A percentile compares a stretch with the other conserved stretches of the same genome.
Conservation (phyloP, 2,329 filamentous ascomycete species). For the Leptographium flavum region DNA sequence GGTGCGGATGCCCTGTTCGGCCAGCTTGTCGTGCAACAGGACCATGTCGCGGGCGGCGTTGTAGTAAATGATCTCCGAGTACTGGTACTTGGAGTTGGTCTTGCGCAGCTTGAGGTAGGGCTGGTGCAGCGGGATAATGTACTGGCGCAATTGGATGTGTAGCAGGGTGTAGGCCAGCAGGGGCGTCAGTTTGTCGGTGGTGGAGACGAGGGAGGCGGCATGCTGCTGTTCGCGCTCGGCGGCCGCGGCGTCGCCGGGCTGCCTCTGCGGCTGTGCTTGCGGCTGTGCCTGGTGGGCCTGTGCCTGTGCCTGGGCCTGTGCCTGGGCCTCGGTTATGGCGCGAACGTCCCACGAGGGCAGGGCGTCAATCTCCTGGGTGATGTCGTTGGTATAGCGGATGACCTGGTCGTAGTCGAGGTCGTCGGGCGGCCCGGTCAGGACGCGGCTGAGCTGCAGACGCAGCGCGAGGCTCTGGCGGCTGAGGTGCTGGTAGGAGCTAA, state of each 20-base stretch:
- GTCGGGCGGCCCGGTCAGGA: slow-evolving; percentile 38
- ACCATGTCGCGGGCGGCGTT: slow-evolving; percentile 48
- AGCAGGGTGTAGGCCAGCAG: slow-evolving; percentile 44
- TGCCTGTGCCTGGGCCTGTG: no score
- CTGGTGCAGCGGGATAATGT: slow-evolving; percentile 47
- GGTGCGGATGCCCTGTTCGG: slow-evolving; percentile 41
- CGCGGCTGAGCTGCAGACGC: slow-evolving; percentile 40
- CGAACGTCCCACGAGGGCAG: slow-evolving; percentile 40
- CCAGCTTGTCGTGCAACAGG: slow-evolving; percentile 45
- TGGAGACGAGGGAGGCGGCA: slow-evolving; percentile 12
- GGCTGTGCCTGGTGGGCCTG: no score
- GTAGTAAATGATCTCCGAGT: slow-evolving; percentile 49
- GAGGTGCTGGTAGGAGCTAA: slow-evolving; percentile 43
- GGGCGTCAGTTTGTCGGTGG: slow-evolving; percentile 32
- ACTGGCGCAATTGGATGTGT: slow-evolving; percentile 46
- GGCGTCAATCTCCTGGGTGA: slow-evolving; percentile 45
- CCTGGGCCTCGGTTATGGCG: slow-evolving; percentile 3
- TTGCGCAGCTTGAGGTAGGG: slow-evolving; percentile 45
- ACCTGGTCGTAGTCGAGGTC: slow-evolving; percentile 48
- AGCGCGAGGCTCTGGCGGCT: slow-evolving; percentile 40
- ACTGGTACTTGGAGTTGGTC: slow-evolving; percentile 46
- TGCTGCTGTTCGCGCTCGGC: slow-evolving; percentile 19
- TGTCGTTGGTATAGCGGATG: slow-evolving; percentile 45
- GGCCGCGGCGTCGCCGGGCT: slow-evolving; percentile 21
- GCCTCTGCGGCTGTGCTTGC: no score